Percentiles rank a stretch among this genome's conserved stretches.
phyloP scores from a whole-genome alignment of 169 alveolate species.

The Toxoplasma gondii region DNA sequence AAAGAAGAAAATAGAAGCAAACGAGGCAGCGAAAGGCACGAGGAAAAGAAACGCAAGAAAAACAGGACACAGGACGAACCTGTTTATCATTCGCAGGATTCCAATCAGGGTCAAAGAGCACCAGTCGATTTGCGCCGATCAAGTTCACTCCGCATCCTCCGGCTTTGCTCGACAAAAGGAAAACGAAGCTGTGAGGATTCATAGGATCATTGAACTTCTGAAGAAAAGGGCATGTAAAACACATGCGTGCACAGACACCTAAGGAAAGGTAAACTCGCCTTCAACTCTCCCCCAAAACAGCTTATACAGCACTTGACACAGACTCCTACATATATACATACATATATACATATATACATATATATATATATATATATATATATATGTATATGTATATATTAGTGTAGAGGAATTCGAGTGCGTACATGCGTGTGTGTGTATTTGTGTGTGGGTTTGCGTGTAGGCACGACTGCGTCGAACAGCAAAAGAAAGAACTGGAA shows the following conservation, averaged over 20 bases:
- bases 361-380: background rate
- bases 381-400: background rate
- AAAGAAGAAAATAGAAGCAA: background rate
- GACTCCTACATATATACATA: background rate
- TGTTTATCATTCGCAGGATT: slow-evolving; percentile 99
- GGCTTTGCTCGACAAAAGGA: slow-evolving; percentile 94
- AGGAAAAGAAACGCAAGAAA: background rate
- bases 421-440: too few species aligned
- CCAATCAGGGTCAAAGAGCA: slow-evolving; percentile 99
- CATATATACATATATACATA: background rate
- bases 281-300: background rate
- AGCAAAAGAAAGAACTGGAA: too few species aligned
- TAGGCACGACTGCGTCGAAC: too few species aligned
- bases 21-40: background rate
- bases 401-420: background rate
- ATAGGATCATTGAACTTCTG: slow-evolving; percentile 87
- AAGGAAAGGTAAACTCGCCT: background rate
- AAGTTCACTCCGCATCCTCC: slow-evolving; percentile 99
- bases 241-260: background rate
- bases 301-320: background rate
- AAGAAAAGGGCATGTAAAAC: too few species aligned
- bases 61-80: slow-evolving; percentile 69
- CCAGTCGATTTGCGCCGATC: slow-evolving; percentile 96
- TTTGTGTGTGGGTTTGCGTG: too few species aligned
- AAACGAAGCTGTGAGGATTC: slow-evolving; percentile 80